Evolutionary conservation across 139 green algal genomes (phyloP).

Genomic region (Closterium sp.): DNA sequence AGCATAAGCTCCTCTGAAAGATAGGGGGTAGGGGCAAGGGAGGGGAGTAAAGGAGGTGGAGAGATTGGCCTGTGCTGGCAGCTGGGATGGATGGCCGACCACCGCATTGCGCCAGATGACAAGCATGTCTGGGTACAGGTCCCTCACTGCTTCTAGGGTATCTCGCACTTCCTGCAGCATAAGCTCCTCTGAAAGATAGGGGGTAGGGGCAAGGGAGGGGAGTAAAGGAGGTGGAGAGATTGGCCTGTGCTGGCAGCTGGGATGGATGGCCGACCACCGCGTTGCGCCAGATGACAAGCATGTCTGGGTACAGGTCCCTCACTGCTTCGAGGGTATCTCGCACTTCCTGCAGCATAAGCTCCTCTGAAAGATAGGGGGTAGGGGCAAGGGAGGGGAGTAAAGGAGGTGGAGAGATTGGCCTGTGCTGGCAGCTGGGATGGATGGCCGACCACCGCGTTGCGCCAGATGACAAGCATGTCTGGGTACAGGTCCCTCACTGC

Average conservation of each 20-base stretch:
- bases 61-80: background rate
- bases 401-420: background rate
- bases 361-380: too few relatives aligned
- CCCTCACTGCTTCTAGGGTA: background rate
- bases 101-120: constrained; percentile 22
- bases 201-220: background rate
- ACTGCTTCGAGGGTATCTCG: background rate
- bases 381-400: background rate
- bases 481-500: background rate
- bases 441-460: background rate
- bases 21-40: background rate
- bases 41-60: background rate
- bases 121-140: constrained; percentile 20
- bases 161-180: background rate
- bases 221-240: background rate
- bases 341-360: background rate
- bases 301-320: constrained; percentile 8
- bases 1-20: too few relatives aligned
- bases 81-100: constrained; percentile 10
- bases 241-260: background rate
- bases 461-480: background rate
- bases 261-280: constrained; percentile 5
- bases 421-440: background rate
- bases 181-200: too few relatives aligned
- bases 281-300: constrained; percentile 34